phyloP scores from a whole-genome alignment of 2,329 filamentous ascomycete species.

The Xylaria sp. region DNA sequence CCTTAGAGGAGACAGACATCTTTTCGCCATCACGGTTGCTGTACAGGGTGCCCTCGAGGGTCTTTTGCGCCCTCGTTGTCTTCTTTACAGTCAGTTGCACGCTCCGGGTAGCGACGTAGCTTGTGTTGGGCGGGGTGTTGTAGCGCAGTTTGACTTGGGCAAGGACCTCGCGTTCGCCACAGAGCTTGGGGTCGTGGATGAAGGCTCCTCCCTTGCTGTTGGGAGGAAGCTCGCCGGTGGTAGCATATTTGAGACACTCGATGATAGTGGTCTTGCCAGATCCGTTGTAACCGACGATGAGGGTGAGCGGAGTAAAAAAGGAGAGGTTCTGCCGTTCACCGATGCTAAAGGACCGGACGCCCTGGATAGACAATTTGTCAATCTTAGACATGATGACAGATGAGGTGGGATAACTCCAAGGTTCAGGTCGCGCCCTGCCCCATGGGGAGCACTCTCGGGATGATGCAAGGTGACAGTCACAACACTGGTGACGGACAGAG shows the following conservation, averaged over 20 bases:
- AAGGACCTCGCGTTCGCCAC: conserved; percentile 86
- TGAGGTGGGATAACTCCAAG: conserved; percentile 14
- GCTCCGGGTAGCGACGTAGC: conserved; percentile 84
- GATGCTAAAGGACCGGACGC: conserved; percentile 86
- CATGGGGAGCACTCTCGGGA: conserved; percentile 12
- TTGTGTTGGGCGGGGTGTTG: conserved; percentile 77
- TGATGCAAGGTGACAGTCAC: background rate
- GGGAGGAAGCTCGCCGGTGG: conserved; percentile 90
- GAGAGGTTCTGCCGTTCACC: conserved; percentile 79
- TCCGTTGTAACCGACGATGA: conserved; percentile 97
- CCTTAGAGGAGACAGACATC: conserved; percentile 79
- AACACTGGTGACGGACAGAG: background rate
- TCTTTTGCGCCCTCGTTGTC: conserved; percentile 78
- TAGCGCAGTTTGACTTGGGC: conserved; percentile 94
- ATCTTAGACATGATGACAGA: conserved; percentile 74
- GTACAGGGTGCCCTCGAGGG: conserved; percentile 81
- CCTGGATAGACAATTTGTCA: conserved; percentile 87
- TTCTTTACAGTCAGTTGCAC: conserved; percentile 90
- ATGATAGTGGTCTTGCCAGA: conserved; percentile 99
- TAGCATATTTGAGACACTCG: conserved; percentile 97
- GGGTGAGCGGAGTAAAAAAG: conserved; percentile 89
- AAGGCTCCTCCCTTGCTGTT: conserved; percentile 93
- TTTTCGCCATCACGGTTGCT: conserved; percentile 84
- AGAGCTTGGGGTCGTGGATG: conserved; percentile 95
- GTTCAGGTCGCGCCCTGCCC: conserved; percentile 19